Percentiles rank a stretch among this genome's conserved stretches.
These are phyloP conservation scores for Penicillium occitanis DNA, from an alignment of 2,329 filamentous ascomycete species.

Conservation along the genomic window DNA sequence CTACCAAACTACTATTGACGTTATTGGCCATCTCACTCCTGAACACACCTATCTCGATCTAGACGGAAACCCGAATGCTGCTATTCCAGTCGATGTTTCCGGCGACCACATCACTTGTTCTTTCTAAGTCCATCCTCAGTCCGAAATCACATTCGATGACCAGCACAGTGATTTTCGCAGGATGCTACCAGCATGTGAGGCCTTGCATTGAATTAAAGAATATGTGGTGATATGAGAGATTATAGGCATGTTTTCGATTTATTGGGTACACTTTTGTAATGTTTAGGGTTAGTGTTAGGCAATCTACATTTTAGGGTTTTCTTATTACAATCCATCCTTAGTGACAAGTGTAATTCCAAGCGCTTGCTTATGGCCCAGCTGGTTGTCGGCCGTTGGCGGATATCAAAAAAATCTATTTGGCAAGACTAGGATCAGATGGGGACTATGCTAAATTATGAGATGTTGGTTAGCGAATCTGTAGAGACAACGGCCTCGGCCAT, in stretches of 20 bases:
- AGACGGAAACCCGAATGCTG: constrained; percentile 10
- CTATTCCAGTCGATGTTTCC: constrained; percentile 16
- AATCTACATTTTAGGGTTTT: neutral
- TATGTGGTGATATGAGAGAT: neutral
- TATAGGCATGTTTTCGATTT: neutral
- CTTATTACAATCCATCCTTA: neutral
- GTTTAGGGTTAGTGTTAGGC: neutral
- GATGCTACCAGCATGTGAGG: too few species aligned
- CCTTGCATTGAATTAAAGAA: neutral
- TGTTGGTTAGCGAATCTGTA: neutral
- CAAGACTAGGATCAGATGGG: too few species aligned
- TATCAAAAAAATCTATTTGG: too few species aligned
- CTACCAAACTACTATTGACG: neutral
- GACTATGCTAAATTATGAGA: too few species aligned
- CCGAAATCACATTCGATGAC: neutral
- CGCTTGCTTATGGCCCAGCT: neutral
- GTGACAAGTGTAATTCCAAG: neutral
- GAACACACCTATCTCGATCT: constrained; percentile 10
- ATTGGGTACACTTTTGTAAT: neutral
- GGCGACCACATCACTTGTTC: constrained; percentile 11
- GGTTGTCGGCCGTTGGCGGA: too few species aligned
- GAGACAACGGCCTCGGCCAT: neutral
- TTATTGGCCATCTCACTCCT: neutral
- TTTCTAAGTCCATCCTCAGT: neutral
- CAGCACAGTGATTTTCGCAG: too few species aligned